phyloP scores from a whole-genome alignment of 2,329 filamentous ascomycete species.

The Aspergillus awamori region DNA sequence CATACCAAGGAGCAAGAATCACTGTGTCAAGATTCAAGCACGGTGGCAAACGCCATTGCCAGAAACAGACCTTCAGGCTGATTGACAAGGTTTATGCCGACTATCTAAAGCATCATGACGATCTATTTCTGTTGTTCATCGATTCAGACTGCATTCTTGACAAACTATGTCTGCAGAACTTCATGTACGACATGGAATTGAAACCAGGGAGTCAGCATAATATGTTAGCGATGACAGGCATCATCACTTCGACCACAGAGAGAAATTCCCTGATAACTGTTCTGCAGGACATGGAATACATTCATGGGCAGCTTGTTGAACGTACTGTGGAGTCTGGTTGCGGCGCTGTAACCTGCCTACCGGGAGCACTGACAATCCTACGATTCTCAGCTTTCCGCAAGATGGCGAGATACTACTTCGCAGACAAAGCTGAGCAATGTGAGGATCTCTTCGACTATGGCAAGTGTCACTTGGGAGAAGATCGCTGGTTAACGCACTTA shows the following conservation, averaged over 20 bases:
- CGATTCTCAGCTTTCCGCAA: slow-evolving; percentile 93
- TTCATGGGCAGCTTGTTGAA: slow-evolving; percentile 95
- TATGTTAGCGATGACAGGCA: slow-evolving; percentile 96
- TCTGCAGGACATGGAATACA: slow-evolving; percentile 96
- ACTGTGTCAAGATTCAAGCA: slow-evolving; percentile 92
- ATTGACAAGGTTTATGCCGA: slow-evolving; percentile 90
- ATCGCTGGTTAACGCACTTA: slow-evolving; percentile 94
- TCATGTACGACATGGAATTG: slow-evolving; percentile 98
- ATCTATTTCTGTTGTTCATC: slow-evolving; percentile 94
- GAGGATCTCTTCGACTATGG: slow-evolving; percentile 96
- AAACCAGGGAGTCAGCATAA: slow-evolving; percentile 88
- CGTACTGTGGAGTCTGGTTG: slow-evolving; percentile 93
- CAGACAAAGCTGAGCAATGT: slow-evolving; percentile 92
- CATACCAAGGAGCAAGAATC: slow-evolving; percentile 78
- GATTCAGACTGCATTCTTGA: slow-evolving; percentile 97
- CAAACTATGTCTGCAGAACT: slow-evolving; percentile 89
- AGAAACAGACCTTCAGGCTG: slow-evolving; percentile 89
- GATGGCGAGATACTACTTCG: slow-evolving; percentile 99
- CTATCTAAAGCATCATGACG: slow-evolving; percentile 84
- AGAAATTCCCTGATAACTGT: slow-evolving; percentile 88
- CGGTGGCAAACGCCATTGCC: slow-evolving; percentile 90
- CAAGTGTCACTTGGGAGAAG: slow-evolving; percentile 92
- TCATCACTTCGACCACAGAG: slow-evolving; percentile 91
- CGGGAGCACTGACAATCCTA: slow-evolving; percentile 91
- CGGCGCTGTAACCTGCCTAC: slow-evolving; percentile 90